A percentile compares a stretch with the other conserved stretches of the same genome.
Conservation (phyloP, 345 rosid genomes). For the Euphorbia lathyris region DNA sequence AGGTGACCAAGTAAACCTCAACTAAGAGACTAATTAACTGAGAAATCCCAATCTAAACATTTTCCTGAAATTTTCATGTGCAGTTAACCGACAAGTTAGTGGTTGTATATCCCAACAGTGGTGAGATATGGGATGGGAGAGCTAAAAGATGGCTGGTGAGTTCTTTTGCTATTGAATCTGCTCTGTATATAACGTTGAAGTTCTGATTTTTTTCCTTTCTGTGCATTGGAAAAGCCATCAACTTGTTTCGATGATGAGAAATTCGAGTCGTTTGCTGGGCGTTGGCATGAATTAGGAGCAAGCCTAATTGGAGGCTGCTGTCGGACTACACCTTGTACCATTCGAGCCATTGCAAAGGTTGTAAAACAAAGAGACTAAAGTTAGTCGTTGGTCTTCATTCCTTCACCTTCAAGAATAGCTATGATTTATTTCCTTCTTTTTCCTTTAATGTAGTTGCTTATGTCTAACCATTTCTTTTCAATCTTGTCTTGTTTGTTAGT, state of each 20-base stretch:
- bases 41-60: background rate
- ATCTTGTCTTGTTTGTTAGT: background rate
- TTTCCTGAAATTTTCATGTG: background rate
- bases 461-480: background rate
- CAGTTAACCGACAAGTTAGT: slow-evolving; percentile 72
- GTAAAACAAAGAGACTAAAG: slow-evolving; percentile 32
- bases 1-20: slow-evolving; percentile 34
- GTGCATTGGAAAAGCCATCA: slow-evolving; percentile 58
- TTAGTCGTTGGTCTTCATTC: background rate
- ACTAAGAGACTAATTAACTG: background rate
- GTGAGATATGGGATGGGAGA: slow-evolving; percentile 87
- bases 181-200: background rate
- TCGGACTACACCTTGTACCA: slow-evolving; percentile 71
- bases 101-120: slow-evolving; percentile 86
- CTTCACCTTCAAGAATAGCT: background rate
- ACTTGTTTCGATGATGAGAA: slow-evolving; percentile 64
- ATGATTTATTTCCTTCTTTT: background rate
- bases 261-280: slow-evolving; percentile 55
- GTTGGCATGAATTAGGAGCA: slow-evolving; percentile 81
- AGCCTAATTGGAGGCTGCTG: slow-evolving; percentile 90
- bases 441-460: background rate
- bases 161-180: background rate
- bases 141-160: slow-evolving; percentile 91
- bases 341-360: slow-evolving; percentile 57
- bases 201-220: background rate